Percentiles rank a stretch among this genome's conserved stretches.
These are phyloP conservation scores for Auricularia heimuer DNA, from an alignment of 768 basidiomycete genomes.

Conservation along the genomic window DNA sequence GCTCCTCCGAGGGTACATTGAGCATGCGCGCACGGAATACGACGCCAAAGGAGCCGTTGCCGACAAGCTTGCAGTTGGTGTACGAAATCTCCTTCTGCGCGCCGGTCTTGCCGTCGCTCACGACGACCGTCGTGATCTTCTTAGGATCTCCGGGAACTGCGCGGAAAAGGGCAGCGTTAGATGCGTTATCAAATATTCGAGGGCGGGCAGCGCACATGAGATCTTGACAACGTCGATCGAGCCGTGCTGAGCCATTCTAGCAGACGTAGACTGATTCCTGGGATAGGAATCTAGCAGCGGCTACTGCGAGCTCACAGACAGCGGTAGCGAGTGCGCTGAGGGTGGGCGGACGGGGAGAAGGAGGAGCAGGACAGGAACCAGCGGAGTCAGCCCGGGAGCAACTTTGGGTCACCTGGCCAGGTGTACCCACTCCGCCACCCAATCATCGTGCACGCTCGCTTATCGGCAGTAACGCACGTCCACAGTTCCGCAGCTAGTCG, in stretches of 20 bases:
- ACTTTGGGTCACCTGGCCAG: too few relatives aligned
- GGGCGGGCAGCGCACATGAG: conserved; percentile 42
- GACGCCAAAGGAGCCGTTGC: conserved; percentile 98
- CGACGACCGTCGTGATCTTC: conserved; percentile 90
- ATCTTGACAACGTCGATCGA: conserved; percentile 85
- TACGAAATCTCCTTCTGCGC: conserved; percentile 83
- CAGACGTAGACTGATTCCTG: not conserved
- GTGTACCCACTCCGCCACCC: too few relatives aligned
- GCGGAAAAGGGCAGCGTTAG: too few relatives aligned
- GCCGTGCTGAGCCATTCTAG: conserved; percentile 55
- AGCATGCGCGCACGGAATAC: conserved; percentile 93
- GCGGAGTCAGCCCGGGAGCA: too few relatives aligned
- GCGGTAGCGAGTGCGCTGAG: too few relatives aligned
- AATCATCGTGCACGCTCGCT: too few relatives aligned
- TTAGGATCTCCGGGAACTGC: conserved; percentile 68
- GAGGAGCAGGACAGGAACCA: too few relatives aligned
- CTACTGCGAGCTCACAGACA: not conserved
- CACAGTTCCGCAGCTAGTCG: too few relatives aligned
- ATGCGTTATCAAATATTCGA: not conserved
- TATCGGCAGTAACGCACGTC: too few relatives aligned
- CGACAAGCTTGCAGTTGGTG: conserved; percentile 96
- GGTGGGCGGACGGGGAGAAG: too few relatives aligned
- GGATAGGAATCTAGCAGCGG: not conserved
- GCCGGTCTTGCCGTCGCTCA: conserved; percentile 89
- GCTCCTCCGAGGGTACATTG: conserved; percentile 47